Evolutionary conservation across 331 rosid species (phyloP).

Genomic region (Erythrophleum ivorense): DNA sequence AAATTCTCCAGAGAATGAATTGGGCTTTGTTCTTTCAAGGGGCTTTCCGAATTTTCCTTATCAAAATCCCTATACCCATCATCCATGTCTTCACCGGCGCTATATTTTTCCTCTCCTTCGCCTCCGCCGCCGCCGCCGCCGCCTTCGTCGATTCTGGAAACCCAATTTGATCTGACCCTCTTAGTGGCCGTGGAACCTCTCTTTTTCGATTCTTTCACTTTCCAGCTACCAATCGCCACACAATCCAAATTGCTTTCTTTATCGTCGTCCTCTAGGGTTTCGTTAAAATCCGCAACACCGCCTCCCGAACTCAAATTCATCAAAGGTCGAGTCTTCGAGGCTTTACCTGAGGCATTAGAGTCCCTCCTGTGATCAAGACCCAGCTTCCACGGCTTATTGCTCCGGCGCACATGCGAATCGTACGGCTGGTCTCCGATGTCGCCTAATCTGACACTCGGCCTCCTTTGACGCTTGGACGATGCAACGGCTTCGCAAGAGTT

Average conservation of each 20-base stretch:
- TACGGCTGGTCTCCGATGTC: constrained; percentile 91
- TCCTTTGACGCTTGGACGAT: constrained; percentile 80
- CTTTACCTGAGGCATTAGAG: constrained; percentile 57
- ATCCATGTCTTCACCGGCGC: constrained; percentile 61
- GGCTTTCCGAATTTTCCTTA: constrained; percentile 63
- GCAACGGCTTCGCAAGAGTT: constrained; percentile 63
- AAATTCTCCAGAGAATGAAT: constrained; percentile 63
- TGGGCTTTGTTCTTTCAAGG: constrained; percentile 62
- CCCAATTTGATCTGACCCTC: constrained; percentile 91
- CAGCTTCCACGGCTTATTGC: constrained; percentile 69
- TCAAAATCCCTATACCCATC: constrained; percentile 63
- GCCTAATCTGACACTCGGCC: constrained; percentile 94
- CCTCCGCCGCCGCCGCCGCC: constrained; percentile 45
- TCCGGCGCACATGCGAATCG: constrained; percentile 76
- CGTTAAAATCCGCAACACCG: constrained; percentile 48
- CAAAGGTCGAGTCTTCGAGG: constrained; percentile 86
- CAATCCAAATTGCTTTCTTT: constrained; percentile 67
- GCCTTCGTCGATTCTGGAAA: constrained; percentile 64
- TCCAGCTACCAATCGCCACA: constrained; percentile 93
- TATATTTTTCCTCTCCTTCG: constrained; percentile 57
- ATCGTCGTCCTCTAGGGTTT: constrained; percentile 71
- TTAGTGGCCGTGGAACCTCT: constrained; percentile 69
- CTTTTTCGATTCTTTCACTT: constrained; percentile 73
- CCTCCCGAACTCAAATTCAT: constrained; percentile 64
- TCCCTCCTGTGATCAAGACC: constrained; percentile 47